phyloP scores from a whole-genome alignment of 73 alveolate species.

The Paramecium tetraurelia region DNA sequence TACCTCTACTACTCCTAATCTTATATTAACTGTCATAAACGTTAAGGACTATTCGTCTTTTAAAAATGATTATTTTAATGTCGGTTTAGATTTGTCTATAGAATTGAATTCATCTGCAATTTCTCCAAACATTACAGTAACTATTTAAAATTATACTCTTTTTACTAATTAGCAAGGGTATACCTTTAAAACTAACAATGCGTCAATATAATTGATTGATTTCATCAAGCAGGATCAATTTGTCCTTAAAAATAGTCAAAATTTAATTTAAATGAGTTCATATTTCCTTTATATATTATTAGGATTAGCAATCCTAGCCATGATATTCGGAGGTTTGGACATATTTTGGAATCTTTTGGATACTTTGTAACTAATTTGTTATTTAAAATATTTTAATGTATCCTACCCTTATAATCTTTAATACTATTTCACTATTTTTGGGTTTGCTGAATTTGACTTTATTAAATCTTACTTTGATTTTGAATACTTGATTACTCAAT shows the following conservation, averaged over 20 bases:
- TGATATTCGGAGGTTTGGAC: constrained; percentile 29
- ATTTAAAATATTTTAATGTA: not conserved
- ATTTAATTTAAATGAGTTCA: not conserved
- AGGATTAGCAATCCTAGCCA: not conserved
- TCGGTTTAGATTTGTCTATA: not conserved
- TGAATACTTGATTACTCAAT: not conserved
- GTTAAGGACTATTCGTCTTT: not conserved
- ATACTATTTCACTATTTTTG: not conserved
- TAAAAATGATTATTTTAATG: not conserved
- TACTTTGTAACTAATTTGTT: not conserved
- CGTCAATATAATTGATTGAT: not conserved
- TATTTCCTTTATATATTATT: not conserved
- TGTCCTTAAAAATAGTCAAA: not conserved
- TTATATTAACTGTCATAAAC: not conserved
- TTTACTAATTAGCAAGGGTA: not conserved
- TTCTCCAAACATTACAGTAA: not conserved
- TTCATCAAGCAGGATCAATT: not conserved
- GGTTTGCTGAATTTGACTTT: constrained; percentile 36
- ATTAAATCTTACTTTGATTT: not conserved
- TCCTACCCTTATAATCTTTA: not conserved
- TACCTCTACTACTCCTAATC: not conserved
- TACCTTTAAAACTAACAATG: not conserved
- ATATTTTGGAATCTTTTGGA: constrained; percentile 46
- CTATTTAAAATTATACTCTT: not conserved
- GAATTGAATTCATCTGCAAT: not conserved